Evolutionary conservation across 768 basidiomycete genomes (phyloP).

Genomic region (Psilocybe tampanensis): DNA sequence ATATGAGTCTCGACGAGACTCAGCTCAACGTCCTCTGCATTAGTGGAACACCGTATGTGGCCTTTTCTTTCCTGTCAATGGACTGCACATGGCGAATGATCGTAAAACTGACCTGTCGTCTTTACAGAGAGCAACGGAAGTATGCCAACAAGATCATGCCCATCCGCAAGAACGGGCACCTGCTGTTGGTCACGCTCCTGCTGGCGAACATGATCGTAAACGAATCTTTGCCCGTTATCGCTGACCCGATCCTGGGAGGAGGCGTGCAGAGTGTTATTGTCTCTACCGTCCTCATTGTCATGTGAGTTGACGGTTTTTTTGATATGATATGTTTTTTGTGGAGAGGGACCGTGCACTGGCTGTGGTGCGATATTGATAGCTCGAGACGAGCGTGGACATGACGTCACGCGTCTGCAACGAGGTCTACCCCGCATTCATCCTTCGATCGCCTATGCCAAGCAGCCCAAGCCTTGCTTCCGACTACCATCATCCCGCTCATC

Average conservation of each 20-base stretch:
- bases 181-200: conserved; percentile 80
- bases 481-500: background rate
- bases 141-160: conserved; percentile 88
- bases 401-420: conserved; percentile 14
- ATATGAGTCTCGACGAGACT: conserved; percentile 92
- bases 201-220: conserved; percentile 93
- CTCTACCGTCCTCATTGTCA: conserved; percentile 84
- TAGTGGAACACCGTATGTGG: conserved; percentile 76
- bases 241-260: conserved; percentile 79
- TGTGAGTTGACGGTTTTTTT: conserved; percentile 57
- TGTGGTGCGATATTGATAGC: background rate
- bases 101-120: too few relatives aligned
- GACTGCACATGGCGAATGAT: background rate
- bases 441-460: conserved; percentile 1
- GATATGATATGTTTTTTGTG: background rate
- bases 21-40: conserved; percentile 87
- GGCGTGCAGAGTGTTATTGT: conserved; percentile 77
- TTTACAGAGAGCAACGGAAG: conserved; percentile 70
- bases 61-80: background rate
- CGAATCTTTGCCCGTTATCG: conserved; percentile 83
- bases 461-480: background rate
- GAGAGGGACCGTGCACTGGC: background rate
- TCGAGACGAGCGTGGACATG: too few relatives aligned
- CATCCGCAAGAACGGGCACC: conserved; percentile 81
- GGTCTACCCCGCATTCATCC: background rate